Conservation (phyloP, 225 moss, liverwort and hornwort species). For the Thuidium tamariscinum region DNA sequence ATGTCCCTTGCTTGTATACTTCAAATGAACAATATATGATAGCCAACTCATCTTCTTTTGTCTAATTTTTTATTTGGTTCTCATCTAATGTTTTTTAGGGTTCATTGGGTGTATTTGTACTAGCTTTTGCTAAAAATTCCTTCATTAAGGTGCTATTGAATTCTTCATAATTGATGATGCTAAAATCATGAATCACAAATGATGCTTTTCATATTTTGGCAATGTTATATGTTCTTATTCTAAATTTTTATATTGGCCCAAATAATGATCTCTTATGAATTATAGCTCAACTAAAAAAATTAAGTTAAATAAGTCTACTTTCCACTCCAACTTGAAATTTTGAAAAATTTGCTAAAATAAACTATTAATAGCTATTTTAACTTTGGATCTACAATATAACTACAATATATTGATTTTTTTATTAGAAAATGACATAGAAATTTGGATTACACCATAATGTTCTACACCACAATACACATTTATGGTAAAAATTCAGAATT, state of each 20-base stretch:
- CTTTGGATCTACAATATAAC: background rate
- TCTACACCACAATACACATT: background rate
- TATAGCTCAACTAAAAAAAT: background rate
- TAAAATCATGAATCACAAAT: background rate
- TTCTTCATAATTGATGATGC: background rate
- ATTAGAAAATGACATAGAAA: background rate
- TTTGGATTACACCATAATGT: background rate
- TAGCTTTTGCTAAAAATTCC: accelerated
- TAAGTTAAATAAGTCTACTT: background rate
- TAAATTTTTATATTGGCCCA: background rate
- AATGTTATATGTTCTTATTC: background rate
- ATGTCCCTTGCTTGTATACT: background rate
- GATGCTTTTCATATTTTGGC: background rate
- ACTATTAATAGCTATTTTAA: background rate
- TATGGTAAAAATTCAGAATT: background rate
- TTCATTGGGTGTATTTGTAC: background rate
- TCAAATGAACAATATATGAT: background rate
- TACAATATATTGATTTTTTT: background rate
- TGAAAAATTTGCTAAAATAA: no score
- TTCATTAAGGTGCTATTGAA: background rate
- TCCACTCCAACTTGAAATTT: background rate
- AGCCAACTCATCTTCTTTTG: background rate
- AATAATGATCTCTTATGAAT: background rate
- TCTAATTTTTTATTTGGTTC: no score
- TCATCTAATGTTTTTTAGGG: background rate